These are phyloP conservation scores for Boechera stricta DNA, from an alignment of 345 rosid species.

Conservation along the genomic window DNA sequence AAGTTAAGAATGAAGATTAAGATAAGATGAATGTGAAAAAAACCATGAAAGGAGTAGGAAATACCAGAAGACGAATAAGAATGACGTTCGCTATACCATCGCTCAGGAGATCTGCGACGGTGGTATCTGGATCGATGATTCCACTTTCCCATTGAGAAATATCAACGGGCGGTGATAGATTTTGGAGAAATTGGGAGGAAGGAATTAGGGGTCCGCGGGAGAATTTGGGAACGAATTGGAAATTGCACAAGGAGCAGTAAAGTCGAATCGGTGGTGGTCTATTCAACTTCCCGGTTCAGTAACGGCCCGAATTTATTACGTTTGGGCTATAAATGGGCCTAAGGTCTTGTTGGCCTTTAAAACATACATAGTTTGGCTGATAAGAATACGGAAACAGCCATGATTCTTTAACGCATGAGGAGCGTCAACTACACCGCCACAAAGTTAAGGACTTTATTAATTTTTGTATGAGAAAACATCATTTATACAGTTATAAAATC, in stretches of 20 bases:
- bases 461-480: too few relatives aligned
- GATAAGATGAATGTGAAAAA: background rate
- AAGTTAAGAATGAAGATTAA: background rate
- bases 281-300: conserved; percentile 8
- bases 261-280: conserved; percentile 12
- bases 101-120: conserved; percentile 44
- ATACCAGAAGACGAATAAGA: conserved; percentile 35
- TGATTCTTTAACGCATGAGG: too few relatives aligned
- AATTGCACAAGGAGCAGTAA: background rate
- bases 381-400: background rate
- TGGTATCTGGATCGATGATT: conserved; percentile 33
- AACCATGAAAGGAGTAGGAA: background rate
- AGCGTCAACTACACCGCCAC: too few relatives aligned
- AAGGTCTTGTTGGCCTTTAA: background rate
- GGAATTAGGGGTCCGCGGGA: background rate
- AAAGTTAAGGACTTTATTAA: too few relatives aligned
- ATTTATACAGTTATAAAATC: too few relatives aligned
- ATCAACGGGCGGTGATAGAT: background rate
- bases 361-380: background rate
- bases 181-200: background rate
- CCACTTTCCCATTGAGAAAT: conserved; percentile 44
- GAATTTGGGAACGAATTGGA: conserved; percentile 13
- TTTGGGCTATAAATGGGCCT: conserved; percentile 32
- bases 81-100: conserved; percentile 40
- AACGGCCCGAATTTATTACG: background rate